A percentile compares a stretch with the other conserved stretches of the same genome.
Evolutionary conservation across 805 yeast genomes (phyloP).

Genomic region (Wickerhamomyces chaumierensis): DNA sequence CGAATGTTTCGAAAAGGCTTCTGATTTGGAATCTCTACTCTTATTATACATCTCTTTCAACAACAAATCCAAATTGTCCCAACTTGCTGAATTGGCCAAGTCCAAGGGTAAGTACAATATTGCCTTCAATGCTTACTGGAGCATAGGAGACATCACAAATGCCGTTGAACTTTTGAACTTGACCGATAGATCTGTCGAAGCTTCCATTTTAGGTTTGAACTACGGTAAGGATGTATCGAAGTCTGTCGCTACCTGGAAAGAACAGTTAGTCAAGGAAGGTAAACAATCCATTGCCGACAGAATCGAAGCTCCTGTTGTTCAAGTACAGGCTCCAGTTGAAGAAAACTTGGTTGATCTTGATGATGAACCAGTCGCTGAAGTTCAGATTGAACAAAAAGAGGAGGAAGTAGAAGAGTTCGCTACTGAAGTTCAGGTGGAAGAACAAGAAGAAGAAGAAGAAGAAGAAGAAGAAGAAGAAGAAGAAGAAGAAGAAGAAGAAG

Average conservation of each 20-base stretch:
- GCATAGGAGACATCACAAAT: constrained; percentile 54
- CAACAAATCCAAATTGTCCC: constrained; percentile 44
- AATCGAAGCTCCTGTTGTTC: constrained; percentile 34
- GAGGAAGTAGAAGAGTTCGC: constrained; percentile 2
- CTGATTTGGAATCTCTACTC: constrained; percentile 73
- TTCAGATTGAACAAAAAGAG: neutral
- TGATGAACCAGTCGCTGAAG: constrained; percentile 13
- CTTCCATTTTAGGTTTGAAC: constrained; percentile 67
- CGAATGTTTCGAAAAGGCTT: constrained; percentile 65
- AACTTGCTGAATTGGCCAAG: constrained; percentile 58
- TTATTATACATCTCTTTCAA: constrained; percentile 77
- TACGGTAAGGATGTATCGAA: constrained; percentile 39
- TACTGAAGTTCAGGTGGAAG: neutral
- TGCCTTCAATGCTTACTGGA: constrained; percentile 90
- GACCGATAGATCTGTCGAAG: constrained; percentile 72
- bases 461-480: constrained; percentile 4
- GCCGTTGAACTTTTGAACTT: constrained; percentile 56
- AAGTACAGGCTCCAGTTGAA: constrained; percentile 17
- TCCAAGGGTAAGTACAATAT: constrained; percentile 74
- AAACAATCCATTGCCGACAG: constrained; percentile 52
- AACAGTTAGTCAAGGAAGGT: constrained; percentile 35
- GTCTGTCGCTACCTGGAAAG: constrained; percentile 59
- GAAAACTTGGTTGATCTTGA: constrained; percentile 31
- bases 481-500: constrained; percentile 4
- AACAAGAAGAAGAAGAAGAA: constrained; percentile 1